These are phyloP conservation scores for Discostella pseudostelligera DNA, from an alignment of 108 stramenopile genomes.

Conservation along the genomic window DNA sequence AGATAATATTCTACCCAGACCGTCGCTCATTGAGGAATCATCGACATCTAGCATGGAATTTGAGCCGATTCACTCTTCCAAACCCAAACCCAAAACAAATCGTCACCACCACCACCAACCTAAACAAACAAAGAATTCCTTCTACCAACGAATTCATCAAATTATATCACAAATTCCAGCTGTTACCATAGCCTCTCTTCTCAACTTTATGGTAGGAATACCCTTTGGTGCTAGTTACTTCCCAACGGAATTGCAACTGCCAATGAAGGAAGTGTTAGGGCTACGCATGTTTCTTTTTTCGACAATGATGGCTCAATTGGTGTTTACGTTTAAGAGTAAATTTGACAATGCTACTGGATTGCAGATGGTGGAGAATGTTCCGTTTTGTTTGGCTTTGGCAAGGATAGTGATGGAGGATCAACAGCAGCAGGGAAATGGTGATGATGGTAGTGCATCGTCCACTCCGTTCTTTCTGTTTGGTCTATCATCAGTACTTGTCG, in stretches of 20 bases:
- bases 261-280: slow-evolving; percentile 70
- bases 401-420: slow-evolving; percentile 52
- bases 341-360: slow-evolving; percentile 64
- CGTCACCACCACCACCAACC: neutral
- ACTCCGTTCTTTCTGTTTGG: slow-evolving; percentile 75
- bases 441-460: slow-evolving; percentile 51
- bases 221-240: slow-evolving; percentile 74
- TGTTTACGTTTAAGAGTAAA: slow-evolving; percentile 50
- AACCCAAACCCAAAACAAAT: too few species aligned
- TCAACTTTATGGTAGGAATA: slow-evolving; percentile 69
- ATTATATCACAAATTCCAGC: slow-evolving; percentile 44
- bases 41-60: too few species aligned
- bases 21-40: too few species aligned
- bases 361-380: slow-evolving; percentile 85
- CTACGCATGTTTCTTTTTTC: slow-evolving; percentile 70
- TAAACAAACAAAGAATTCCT: neutral
- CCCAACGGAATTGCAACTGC: slow-evolving; percentile 57
- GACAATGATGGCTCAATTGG: slow-evolving; percentile 64
- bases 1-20: too few species aligned
- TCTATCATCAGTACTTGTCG: slow-evolving; percentile 63
- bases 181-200: slow-evolving; percentile 31
- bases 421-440: slow-evolving; percentile 27
- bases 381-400: slow-evolving; percentile 64
- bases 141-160: neutral
- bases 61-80: too few species aligned